Base-by-base conservation (phyloP, 352 stramenopile genomes). In the Phytophthora pseudosyringae region DNA sequence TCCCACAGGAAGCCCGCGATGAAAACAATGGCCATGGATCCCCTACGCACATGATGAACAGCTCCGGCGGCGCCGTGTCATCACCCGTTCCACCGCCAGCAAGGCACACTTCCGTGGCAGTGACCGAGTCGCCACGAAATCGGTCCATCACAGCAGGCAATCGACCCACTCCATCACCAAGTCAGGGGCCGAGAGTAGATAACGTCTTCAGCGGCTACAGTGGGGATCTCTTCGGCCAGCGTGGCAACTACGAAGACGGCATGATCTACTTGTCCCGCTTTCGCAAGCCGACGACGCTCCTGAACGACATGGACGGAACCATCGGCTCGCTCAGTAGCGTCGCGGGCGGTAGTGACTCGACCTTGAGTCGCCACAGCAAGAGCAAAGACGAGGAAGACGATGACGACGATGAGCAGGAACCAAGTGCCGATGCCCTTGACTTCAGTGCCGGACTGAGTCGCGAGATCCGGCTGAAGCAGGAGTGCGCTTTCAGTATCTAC, bases 191-290 rank as follows among this genome's bases (percentile, higher is more conserved):
- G 62, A 65, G n/a, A 58, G 61, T 60, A 6, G 77, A 89, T 26
- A 71, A 75, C 36, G 83, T 91, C 11, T 88, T 94, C 35, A 63
- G 56, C 7, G 73, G 67, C 16, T 97, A 97, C 58, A 61, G 66
- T 4, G 89, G 89, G 5, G 89, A 97, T 54, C 59, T 96, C 12
- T 97, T 97, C 62, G 85, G 78, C 33, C 89, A 95, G 63, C 83
- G 81, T 11, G 87, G 88, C 9, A 88, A 93, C 44, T 95, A 94
- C 52, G 78, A 95, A 52, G 79, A 91, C 53, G 89, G 87, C 25
- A 93, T 97, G 83, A 95, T 95, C 54, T 97, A 97, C 57, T 44
- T 95, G 38, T 94, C 86, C 5, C 82, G 86, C 15, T 91, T 94
- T 48, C 75, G 76, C 35, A 93, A 93, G 43, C 86, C 82, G 4